Evolutionary conservation across 208 protist genomes (phyloP).

Genomic region (Herpetomonas tarakana): DNA sequence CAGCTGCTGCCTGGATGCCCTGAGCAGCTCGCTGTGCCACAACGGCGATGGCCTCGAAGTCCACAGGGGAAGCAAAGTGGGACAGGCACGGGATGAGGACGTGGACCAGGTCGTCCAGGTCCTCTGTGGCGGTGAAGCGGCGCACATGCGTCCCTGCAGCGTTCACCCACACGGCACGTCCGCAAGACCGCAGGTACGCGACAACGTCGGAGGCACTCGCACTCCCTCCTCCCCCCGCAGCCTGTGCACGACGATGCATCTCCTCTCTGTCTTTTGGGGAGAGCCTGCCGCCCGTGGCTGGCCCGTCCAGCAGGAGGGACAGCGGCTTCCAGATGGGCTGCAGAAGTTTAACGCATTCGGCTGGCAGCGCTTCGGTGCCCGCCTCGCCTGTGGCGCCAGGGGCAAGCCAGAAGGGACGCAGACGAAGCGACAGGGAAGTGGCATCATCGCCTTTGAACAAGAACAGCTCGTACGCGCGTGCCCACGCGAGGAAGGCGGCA

Average conservation of each 20-base stretch:
- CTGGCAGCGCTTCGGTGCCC: slow-evolving; percentile 15
- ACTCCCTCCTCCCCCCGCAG: not conserved
- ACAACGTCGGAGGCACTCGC: slow-evolving; percentile 11
- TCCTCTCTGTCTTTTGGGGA: slow-evolving; percentile 7
- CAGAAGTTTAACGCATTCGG: slow-evolving; percentile 26
- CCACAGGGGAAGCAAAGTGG: slow-evolving; percentile 14
- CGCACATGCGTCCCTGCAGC: slow-evolving; percentile 28
- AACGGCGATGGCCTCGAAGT: too few relatives aligned
- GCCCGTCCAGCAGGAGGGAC: slow-evolving; percentile 29
- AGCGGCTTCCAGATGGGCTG: slow-evolving; percentile 61
- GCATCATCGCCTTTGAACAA: not conserved
- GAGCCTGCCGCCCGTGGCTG: slow-evolving; percentile 9
- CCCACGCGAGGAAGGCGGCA: not conserved
- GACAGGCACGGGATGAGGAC: slow-evolving; percentile 30
- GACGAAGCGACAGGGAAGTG: slow-evolving; percentile 22
- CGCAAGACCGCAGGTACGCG: slow-evolving; percentile 31
- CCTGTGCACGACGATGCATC: not conserved
- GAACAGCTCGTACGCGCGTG: not conserved
- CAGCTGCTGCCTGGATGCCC: too few relatives aligned
- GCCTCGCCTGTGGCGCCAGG: slow-evolving; percentile 50
- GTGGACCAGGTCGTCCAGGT: slow-evolving; percentile 67
- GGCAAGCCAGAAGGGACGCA: slow-evolving; percentile 73
- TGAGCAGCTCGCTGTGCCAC: too few relatives aligned
- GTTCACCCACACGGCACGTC: slow-evolving; percentile 54
- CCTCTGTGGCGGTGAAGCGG: slow-evolving; percentile 35